Percentiles rank a stretch among this genome's conserved stretches.
phyloP scores from a whole-genome alignment of 2,329 filamentous ascomycete species.

The Alternaria angustiovoidea region DNA sequence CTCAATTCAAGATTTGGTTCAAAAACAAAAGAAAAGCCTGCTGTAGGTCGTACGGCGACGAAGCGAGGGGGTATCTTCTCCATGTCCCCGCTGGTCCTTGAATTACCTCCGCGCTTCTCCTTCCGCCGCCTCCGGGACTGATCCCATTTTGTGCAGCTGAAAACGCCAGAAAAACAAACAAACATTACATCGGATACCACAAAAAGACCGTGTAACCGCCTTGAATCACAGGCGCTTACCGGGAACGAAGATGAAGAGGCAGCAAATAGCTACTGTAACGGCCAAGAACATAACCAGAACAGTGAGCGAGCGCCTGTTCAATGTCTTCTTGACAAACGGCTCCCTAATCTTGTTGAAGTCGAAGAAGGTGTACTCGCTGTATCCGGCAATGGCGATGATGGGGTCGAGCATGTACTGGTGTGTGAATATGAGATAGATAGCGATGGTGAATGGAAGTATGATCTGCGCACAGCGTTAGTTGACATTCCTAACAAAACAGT shows the following conservation, averaged over 20 bases:
- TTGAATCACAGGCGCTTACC: constrained; percentile 73
- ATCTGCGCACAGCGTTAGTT: constrained; percentile 56
- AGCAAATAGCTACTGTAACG: constrained; percentile 80
- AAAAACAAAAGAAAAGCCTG: constrained; percentile 22
- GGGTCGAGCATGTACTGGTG: constrained; percentile 98
- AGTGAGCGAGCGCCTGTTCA: constrained; percentile 83
- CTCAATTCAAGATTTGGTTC: constrained; percentile 2
- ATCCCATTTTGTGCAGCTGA: constrained; percentile 13
- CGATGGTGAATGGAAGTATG: constrained; percentile 90
- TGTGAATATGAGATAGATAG: constrained; percentile 75
- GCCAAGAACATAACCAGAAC: constrained; percentile 78
- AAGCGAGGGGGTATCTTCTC: constrained; percentile 26
- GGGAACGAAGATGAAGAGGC: constrained; percentile 94
- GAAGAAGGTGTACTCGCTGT: constrained; percentile 96
- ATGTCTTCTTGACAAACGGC: constrained; percentile 85
- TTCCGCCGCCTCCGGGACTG: constrained; percentile 5
- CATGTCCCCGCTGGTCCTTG: constrained; percentile 15
- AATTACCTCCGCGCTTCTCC: constrained; percentile 11
- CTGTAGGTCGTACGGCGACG: constrained; percentile 15
- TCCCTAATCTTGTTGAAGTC: constrained; percentile 88
- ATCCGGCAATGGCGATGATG: constrained; percentile 84
- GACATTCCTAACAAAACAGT: not conserved
- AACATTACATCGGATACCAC: constrained; percentile 29
- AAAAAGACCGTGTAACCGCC: constrained; percentile 2
- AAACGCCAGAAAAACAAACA: constrained; percentile 24